Evolutionary conservation across 2,329 filamentous ascomycete species (phyloP), one percentile per base, ranked within the genome.

Genomic region (Clonostachys solani): DNA sequence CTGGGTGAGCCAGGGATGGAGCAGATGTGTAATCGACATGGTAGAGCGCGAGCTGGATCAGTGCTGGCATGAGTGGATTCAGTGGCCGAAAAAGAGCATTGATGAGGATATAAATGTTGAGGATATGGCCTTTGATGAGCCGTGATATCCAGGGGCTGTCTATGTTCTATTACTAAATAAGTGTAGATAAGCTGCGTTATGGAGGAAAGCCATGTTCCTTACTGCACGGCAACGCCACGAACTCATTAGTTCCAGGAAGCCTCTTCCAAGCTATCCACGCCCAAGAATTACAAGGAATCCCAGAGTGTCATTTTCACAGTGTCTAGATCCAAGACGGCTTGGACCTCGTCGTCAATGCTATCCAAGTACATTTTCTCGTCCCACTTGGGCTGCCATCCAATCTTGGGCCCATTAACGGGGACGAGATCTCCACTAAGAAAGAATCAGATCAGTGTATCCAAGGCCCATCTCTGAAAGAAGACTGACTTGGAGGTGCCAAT

Each of bases 311-410:
- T 29, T 9, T 29, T 29, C 23, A 29, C 23, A 10, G 42, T n/a
- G 49, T 55, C 59, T 8, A 56, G 47, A 6, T 60, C 48, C 41
- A 59, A 40, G 5, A 56, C 56, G 49, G 49, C 53, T 2, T 52
- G 17, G 34, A 62, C 48, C 49, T 64, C 61, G 10, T 56, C 54
- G 42, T 61, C 55, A 16, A 63, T 49, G 45, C 49, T 61, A 4
- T 51, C 49, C 40, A 62, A 34, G 33, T 59, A 55, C 46, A 40
- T 52, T 23, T 54, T 42, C 43, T 57, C 46, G 43, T 57, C 48
- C 60, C 60, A 62, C n/a, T 50, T 49, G 7, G 61, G 60, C 41
- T 59, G 33, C 60, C 60, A 64, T 5, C 58, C 60, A 17, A 64
- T 46, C 12, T 29, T 29, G 47, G 49, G 35, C 50, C 50, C 40